phyloP scores from a whole-genome alignment of 164 flowering plant species.

The Vitis labrusca region DNA sequence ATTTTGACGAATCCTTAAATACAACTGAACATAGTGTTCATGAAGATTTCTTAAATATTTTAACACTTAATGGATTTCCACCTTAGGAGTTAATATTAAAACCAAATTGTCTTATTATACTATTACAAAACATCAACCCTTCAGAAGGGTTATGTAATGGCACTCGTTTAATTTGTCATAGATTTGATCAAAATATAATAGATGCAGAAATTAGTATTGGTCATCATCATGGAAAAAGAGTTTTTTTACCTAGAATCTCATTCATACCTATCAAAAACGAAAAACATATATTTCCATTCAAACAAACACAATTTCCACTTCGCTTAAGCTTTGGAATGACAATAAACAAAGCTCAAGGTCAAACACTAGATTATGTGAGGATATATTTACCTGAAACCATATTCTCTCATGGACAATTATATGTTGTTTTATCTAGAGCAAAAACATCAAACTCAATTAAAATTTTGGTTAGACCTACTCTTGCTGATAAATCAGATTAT shows the following conservation, averaged over 20 bases:
- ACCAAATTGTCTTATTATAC: too few relatives aligned
- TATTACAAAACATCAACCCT: too few relatives aligned
- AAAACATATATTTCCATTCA: not conserved
- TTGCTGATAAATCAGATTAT: too few relatives aligned
- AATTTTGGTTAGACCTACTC: not conserved
- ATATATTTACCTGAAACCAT: constrained; percentile 3
- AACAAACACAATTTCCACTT: constrained; percentile 6
- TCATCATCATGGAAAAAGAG: too few relatives aligned
- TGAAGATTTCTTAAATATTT: not conserved
- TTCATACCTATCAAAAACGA: too few relatives aligned
- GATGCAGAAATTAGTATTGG: too few relatives aligned
- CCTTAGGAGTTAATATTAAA: too few relatives aligned
- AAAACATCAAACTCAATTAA: not conserved
- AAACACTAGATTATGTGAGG: not conserved
- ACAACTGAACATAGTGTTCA: not conserved
- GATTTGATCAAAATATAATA: too few relatives aligned
- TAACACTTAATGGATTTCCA: not conserved
- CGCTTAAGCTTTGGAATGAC: constrained; percentile 2
- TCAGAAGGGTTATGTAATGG: too few relatives aligned
- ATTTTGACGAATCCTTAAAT: not conserved
- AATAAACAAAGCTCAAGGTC: constrained; percentile 10
- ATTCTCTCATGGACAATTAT: constrained; percentile 7
- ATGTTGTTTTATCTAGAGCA: constrained; percentile 3
- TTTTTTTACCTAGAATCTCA: too few relatives aligned
- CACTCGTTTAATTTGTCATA: too few relatives aligned